These are phyloP conservation scores for Elsinoe fawcettii DNA, from an alignment of 2,329 filamentous ascomycete species.

Conservation along the genomic window DNA sequence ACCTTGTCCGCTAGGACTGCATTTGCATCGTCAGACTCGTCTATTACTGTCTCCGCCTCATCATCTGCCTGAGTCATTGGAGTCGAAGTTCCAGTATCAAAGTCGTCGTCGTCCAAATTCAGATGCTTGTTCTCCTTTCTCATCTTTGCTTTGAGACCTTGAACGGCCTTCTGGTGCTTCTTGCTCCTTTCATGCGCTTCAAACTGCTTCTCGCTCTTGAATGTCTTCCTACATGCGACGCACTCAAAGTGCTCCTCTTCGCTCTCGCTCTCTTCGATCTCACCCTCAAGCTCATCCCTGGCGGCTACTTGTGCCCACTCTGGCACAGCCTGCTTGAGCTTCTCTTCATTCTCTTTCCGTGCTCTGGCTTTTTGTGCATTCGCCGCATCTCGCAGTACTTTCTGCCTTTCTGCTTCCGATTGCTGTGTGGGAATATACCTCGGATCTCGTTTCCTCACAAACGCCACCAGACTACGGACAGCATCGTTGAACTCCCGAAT, in stretches of 20 bases:
- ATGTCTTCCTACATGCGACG: conserved; percentile 57
- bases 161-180: conserved; percentile 83
- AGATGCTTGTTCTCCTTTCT: conserved; percentile 64
- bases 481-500: conserved; percentile 87
- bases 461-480: conserved; percentile 75
- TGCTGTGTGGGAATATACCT: conserved; percentile 71
- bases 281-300: conserved; percentile 44
- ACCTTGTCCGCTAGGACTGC: conserved; percentile 8
- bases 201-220: conserved; percentile 87
- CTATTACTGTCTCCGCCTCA: conserved; percentile 22
- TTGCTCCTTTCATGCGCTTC: conserved; percentile 93
- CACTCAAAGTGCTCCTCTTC: conserved; percentile 52
- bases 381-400: conserved; percentile 66
- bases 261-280: conserved; percentile 41
- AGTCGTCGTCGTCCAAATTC: conserved; percentile 33
- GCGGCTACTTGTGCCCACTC: conserved; percentile 65
- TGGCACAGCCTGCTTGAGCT: conserved; percentile 58
- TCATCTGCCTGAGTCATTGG: conserved; percentile 28
- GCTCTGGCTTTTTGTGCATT: conserved; percentile 78
- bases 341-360: conserved; percentile 71
- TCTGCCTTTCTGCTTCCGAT: conserved; percentile 72
- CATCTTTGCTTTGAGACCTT: conserved; percentile 76
- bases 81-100: conserved; percentile 28
- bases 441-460: conserved; percentile 85
- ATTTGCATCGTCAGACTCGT: conserved; percentile 15